Evolutionary conservation across 1,284 basidiomycete genomes (phyloP).

Genomic region (Heterobasidion parviporum): DNA sequence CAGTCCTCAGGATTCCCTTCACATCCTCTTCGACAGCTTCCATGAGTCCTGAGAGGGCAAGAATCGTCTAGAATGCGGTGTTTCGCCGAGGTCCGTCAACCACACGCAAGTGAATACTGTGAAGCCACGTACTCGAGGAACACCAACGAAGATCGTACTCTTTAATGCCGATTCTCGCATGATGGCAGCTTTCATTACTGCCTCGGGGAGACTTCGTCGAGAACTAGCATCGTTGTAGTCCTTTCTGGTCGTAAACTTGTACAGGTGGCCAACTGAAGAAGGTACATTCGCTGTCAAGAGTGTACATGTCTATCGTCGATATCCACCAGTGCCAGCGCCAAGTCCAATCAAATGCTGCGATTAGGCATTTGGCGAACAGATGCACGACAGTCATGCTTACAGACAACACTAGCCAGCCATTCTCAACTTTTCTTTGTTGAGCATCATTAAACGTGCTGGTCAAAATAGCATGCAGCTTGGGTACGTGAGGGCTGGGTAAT

Average conservation of each 20-base stretch:
- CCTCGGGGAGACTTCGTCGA: conserved; percentile 37
- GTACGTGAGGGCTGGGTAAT: conserved; percentile 47
- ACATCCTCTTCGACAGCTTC: conserved; percentile 76
- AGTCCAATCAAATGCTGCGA: neutral
- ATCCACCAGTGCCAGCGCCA: neutral
- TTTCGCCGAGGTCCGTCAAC: neutral
- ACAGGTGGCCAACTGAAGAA: conserved; percentile 70
- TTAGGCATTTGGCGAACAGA: neutral
- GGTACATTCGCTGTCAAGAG: conserved; percentile 80
- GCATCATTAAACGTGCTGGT: conserved; percentile 56
- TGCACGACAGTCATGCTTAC: conserved; percentile 40
- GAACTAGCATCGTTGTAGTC: conserved; percentile 35
- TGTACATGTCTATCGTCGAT: conserved; percentile 52
- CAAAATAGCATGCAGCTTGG: conserved; percentile 50
- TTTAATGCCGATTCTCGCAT: conserved; percentile 94
- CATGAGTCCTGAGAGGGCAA: conserved; percentile 70
- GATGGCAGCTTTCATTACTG: conserved; percentile 66
- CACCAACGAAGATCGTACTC: conserved; percentile 88
- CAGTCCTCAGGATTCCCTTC: conserved; percentile 55
- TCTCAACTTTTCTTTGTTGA: conserved; percentile 53
- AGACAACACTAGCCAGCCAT: conserved; percentile 78
- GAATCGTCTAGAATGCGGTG: conserved; percentile 55
- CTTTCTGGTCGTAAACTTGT: conserved; percentile 62
- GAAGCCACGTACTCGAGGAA: conserved; percentile 63
- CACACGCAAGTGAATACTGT: neutral